phyloP scores from a whole-genome alignment of 495 filamentous ascomycete genomes.

The Penicillium egyptiacum region DNA sequence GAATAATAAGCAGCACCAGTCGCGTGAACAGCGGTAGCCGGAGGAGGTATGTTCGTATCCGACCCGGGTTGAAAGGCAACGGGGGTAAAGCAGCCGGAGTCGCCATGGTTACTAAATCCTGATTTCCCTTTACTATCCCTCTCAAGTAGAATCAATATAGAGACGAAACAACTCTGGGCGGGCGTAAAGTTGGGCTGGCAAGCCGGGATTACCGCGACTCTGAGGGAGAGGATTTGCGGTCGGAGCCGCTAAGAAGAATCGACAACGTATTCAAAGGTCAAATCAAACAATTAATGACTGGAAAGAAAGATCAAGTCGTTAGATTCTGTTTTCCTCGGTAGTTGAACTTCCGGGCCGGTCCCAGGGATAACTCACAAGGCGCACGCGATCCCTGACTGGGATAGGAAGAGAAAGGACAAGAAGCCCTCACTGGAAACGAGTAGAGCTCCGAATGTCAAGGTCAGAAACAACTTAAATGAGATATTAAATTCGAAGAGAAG shows the following conservation, averaged over 20 bases:
- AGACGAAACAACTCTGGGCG: slow-evolving; percentile 1
- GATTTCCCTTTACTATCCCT: not conserved
- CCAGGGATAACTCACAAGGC: slow-evolving; percentile 32
- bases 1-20: slow-evolving; percentile 64
- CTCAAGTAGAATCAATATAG: not conserved
- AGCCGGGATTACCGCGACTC: not conserved
- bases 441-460: not conserved
- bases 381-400: slow-evolving; percentile 19
- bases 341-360: not conserved
- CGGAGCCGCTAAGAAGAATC: not conserved
- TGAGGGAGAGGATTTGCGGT: not conserved
- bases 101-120: slow-evolving; percentile 30
- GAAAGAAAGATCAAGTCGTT: not conserved
- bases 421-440: not conserved
- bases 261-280: not conserved
- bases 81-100: slow-evolving; percentile 44
- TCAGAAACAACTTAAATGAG: not conserved
- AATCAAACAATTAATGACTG: slow-evolving; percentile 10
- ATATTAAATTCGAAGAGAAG: not conserved
- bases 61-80: slow-evolving; percentile 50
- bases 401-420: not conserved
- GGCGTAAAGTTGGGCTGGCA: not conserved
- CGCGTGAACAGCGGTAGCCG: slow-evolving; percentile 89
- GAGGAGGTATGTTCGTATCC: slow-evolving; percentile 67
- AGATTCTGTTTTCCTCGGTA: slow-evolving; percentile 4